A percentile compares a stretch with the other conserved stretches of the same genome.
Evolutionary conservation across 768 basidiomycete genomes (phyloP).

Genomic region (Pleurotus salmoneostramineus): DNA sequence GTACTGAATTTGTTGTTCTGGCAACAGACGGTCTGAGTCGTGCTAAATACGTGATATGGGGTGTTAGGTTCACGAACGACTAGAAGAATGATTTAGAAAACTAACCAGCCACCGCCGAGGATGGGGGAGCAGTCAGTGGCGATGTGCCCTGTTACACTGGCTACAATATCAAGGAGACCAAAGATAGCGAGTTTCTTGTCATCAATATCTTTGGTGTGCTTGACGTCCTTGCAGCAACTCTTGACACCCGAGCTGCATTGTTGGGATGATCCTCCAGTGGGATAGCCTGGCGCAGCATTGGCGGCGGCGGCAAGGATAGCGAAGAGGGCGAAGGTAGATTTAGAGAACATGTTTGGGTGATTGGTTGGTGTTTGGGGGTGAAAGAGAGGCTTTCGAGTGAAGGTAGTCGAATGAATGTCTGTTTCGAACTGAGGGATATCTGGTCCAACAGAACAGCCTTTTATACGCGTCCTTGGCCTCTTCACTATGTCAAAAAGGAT

Average conservation of each 20-base stretch:
- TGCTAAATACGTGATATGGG: slow-evolving; percentile 14
- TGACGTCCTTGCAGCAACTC: slow-evolving; percentile 24
- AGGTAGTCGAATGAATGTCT: too few relatives aligned
- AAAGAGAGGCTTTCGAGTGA: too few relatives aligned
- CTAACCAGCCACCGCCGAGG: slow-evolving; percentile 17
- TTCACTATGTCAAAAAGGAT: too few relatives aligned
- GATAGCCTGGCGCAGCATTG: not conserved
- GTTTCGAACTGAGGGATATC: too few relatives aligned
- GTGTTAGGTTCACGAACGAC: not conserved
- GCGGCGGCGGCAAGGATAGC: not conserved
- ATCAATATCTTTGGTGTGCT: slow-evolving; percentile 14
- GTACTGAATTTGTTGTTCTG: slow-evolving; percentile 20
- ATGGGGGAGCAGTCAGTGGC: slow-evolving; percentile 27
- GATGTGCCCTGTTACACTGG: slow-evolving; percentile 16
- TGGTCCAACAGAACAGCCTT: too few relatives aligned
- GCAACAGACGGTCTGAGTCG: slow-evolving; percentile 27
- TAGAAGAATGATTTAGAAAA: not conserved
- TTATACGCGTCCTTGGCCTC: too few relatives aligned
- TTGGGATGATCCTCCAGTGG: not conserved
- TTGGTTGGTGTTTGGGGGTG: not conserved
- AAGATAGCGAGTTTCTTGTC: slow-evolving; percentile 13
- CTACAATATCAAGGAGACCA: slow-evolving; percentile 20
- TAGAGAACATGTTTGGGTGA: not conserved
- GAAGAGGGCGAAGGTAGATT: not conserved
- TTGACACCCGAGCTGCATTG: slow-evolving; percentile 22